A percentile compares a stretch with the other conserved stretches of the same genome.
Evolutionary conservation across 495 filamentous ascomycete genomes (phyloP).

Genomic region (Astrothelium subdiscretum): DNA sequence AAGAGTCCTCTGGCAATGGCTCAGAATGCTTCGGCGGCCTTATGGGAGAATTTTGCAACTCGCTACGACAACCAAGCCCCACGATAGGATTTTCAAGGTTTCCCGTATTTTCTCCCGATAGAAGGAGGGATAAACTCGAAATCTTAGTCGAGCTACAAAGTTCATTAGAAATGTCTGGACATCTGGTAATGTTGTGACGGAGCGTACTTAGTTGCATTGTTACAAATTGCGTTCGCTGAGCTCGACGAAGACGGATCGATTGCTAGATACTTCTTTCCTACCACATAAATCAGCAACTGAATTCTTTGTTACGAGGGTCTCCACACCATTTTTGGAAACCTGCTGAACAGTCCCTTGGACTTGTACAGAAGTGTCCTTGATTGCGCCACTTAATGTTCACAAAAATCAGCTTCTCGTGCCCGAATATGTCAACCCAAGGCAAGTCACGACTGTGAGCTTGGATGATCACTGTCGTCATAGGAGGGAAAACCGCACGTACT

Average conservation of each 20-base stretch:
- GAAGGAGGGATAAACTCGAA: background rate
- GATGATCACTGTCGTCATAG: too few relatives aligned
- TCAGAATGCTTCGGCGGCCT: background rate
- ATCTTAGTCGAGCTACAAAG: background rate
- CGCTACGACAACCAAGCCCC: background rate
- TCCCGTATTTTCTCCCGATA: too few relatives aligned
- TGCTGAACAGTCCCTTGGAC: background rate
- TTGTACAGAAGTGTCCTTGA: background rate
- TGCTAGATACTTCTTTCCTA: background rate
- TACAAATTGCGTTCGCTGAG: background rate
- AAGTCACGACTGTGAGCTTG: too few relatives aligned
- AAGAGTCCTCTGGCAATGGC: background rate
- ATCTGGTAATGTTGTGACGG: background rate
- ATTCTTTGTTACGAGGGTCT: background rate
- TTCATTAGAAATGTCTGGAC: background rate
- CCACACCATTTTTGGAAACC: background rate
- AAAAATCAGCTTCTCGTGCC: background rate
- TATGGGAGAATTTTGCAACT: background rate
- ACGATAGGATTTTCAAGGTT: too few relatives aligned
- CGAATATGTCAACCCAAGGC: too few relatives aligned
- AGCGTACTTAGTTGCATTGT: background rate
- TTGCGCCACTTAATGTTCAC: background rate
- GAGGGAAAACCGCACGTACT: background rate
- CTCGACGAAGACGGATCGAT: background rate
- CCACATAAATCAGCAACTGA: background rate